Conservation (phyloP, 306 rosid species). For the Fagus sylvatica region DNA sequence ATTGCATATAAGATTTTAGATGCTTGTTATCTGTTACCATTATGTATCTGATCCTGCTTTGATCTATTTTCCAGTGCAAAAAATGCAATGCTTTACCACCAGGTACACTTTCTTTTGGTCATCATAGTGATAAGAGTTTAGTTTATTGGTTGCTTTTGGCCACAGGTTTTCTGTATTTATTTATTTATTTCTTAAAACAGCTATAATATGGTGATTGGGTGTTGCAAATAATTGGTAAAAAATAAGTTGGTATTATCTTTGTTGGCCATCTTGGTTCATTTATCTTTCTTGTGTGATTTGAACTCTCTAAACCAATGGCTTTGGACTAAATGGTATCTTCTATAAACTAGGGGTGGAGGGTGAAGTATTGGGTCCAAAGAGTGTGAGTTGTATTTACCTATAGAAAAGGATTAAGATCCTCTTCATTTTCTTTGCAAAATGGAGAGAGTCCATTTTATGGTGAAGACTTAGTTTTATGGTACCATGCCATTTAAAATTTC, state of each 20-base stretch:
- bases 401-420: background rate
- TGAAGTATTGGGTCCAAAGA: background rate
- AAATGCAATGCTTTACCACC: conserved; percentile 86
- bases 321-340: conserved; percentile 4
- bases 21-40: background rate
- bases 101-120: conserved; percentile 48
- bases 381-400: background rate
- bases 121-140: background rate
- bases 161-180: background rate
- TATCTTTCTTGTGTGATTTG: background rate
- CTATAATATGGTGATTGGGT: background rate
- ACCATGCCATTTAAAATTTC: too few species aligned
- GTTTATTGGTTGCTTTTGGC: background rate
- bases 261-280: background rate
- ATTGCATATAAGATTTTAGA: background rate
- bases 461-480: too few species aligned
- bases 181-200: background rate
- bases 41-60: conserved; percentile 36
- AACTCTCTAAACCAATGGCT: too few species aligned
- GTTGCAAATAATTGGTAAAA: background rate
- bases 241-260: too few species aligned
- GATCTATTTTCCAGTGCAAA: conserved; percentile 74
- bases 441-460: too few species aligned
- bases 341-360: background rate
- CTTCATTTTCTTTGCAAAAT: too few species aligned